These are phyloP conservation scores for Hypoxylon cercidicola DNA, from an alignment of 495 filamentous ascomycete genomes.

Conservation along the genomic window DNA sequence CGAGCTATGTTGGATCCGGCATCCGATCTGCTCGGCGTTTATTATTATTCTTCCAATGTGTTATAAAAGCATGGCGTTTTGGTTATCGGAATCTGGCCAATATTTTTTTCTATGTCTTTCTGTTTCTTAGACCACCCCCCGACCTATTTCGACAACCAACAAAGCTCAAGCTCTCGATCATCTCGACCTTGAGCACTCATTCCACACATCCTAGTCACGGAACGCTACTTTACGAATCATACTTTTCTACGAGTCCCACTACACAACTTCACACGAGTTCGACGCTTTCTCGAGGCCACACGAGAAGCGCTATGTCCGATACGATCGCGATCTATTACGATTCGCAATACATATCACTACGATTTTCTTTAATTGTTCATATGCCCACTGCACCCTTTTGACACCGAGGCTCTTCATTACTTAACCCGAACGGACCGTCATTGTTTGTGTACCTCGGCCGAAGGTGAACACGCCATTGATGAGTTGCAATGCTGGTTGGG, in stretches of 20 bases:
- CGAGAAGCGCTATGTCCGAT: conserved; percentile 28
- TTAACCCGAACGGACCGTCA: not conserved
- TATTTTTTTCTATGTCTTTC: conserved; percentile 20
- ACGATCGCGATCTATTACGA: conserved; percentile 36
- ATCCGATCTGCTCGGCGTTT: conserved; percentile 37
- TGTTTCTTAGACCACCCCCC: conserved; percentile 10
- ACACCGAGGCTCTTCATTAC: conserved; percentile 1
- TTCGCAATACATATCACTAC: conserved; percentile 25
- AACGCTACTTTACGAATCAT: conserved; percentile 23
- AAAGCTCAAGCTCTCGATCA: conserved; percentile 22
- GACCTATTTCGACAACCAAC: conserved; percentile 9
- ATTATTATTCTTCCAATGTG: conserved; percentile 21
- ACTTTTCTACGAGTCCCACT: conserved; percentile 30
- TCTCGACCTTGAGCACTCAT: conserved; percentile 3
- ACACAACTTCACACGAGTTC: conserved; percentile 33
- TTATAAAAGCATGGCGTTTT: conserved; percentile 43
- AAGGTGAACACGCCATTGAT: conserved; percentile 15
- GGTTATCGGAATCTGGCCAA: conserved; percentile 20
- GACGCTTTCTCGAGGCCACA: conserved; percentile 29
- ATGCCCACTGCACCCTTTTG: conserved; percentile 13
- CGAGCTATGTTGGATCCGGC: conserved; percentile 44
- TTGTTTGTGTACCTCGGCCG: conserved; percentile 1
- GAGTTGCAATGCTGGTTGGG: conserved; percentile 14
- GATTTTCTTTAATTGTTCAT: conserved; percentile 28
- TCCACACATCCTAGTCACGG: conserved; percentile 8